These are phyloP conservation scores for Elasticomyces elasticus DNA, from an alignment of 495 filamentous ascomycete genomes.

Conservation along the genomic window DNA sequence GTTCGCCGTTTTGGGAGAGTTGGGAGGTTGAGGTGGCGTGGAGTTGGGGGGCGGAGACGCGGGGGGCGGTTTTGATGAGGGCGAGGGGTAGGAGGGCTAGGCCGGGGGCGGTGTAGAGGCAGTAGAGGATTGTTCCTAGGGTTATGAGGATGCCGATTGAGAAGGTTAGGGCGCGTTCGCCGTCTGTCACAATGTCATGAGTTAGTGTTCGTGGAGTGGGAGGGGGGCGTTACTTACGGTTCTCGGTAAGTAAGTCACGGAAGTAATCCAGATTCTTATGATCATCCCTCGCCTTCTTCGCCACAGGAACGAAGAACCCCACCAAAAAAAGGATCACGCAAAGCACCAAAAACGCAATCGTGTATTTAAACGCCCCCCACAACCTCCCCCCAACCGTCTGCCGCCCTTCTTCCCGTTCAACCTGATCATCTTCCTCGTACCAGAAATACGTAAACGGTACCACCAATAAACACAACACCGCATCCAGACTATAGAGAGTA, in stretches of 20 bases:
- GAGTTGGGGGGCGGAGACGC: slow-evolving; percentile 64
- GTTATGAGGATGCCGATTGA: slow-evolving; percentile 74
- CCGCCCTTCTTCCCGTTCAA: slow-evolving; percentile 64
- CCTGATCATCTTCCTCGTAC: slow-evolving; percentile 93
- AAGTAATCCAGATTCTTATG: slow-evolving; percentile 80
- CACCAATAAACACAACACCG: slow-evolving; percentile 77
- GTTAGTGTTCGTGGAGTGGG: neutral
- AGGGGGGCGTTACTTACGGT: slow-evolving; percentile 45
- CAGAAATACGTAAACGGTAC: slow-evolving; percentile 96
- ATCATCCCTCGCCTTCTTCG: slow-evolving; percentile 39
- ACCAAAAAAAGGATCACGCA: slow-evolving; percentile 76
- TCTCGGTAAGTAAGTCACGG: slow-evolving; percentile 69
- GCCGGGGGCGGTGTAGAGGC: slow-evolving; percentile 79
- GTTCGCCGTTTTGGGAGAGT: slow-evolving; percentile 77
- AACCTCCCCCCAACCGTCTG: slow-evolving; percentile 58
- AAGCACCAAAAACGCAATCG: slow-evolving; percentile 69
- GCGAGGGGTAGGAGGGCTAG: slow-evolving; percentile 80
- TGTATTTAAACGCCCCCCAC: slow-evolving; percentile 83
- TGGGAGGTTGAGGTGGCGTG: slow-evolving; percentile 65
- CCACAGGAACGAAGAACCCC: slow-evolving; percentile 83
- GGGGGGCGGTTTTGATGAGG: slow-evolving; percentile 80
- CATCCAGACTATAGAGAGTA: slow-evolving; percentile 81
- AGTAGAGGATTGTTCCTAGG: slow-evolving; percentile 72
- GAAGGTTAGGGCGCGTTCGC: slow-evolving; percentile 87
- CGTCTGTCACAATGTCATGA: slow-evolving; percentile 42